A percentile compares a stretch with the other conserved stretches of the same genome.
phyloP scores from a whole-genome alignment of 75 land plant genomes.

The Sequoia sempervirens region DNA sequence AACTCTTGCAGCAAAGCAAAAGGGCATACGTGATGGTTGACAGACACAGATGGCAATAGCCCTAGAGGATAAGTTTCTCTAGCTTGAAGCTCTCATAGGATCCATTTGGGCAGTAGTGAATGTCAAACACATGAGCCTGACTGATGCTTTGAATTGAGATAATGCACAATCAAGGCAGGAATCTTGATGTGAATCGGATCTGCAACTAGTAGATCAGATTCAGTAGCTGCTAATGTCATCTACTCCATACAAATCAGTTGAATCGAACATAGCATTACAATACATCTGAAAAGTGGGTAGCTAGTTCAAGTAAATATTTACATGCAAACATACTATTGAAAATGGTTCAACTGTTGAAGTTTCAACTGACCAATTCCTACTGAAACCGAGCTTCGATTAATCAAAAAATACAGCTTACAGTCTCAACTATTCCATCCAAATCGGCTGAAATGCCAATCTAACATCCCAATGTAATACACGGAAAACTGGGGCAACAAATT shows the following conservation, averaged over 20 bases:
- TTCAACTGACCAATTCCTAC: background rate
- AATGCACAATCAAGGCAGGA: background rate
- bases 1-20: background rate
- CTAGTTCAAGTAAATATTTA: background rate
- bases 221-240: background rate
- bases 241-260: background rate
- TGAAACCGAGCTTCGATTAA: background rate
- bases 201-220: background rate
- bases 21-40: background rate
- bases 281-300: background rate
- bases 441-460: background rate
- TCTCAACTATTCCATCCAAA: background rate
- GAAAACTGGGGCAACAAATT: background rate
- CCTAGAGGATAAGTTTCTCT: background rate
- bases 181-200: background rate
- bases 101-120: background rate
- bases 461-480: background rate
- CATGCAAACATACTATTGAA: background rate
- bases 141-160: background rate
- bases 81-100: background rate
- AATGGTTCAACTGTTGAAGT: background rate
- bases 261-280: background rate
- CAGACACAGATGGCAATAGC: background rate
- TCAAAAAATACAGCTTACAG: background rate
- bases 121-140: background rate